phyloP scores from a whole-genome alignment of 2,329 filamentous ascomycete species.

The Phyllosticta citrichinensis region DNA sequence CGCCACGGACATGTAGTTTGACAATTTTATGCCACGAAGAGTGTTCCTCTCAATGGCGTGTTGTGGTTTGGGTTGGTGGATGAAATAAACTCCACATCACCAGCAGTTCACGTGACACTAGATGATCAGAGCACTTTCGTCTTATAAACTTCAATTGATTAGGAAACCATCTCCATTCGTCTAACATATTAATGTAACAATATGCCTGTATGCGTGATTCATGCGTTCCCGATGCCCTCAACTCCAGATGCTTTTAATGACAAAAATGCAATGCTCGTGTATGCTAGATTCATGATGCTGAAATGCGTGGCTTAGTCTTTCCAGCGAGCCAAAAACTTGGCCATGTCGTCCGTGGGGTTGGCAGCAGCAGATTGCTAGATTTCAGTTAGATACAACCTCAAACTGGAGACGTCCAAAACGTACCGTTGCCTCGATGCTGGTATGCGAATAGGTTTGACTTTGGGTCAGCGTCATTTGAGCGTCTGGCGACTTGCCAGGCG shows the following conservation, averaged over 20 bases:
- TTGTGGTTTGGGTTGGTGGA: background rate
- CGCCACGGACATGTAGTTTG: background rate
- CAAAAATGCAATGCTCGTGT: background rate
- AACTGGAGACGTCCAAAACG: slow-evolving; percentile 19
- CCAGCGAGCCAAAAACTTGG: slow-evolving; percentile 49
- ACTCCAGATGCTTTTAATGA: slow-evolving; percentile 1
- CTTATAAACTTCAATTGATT: background rate
- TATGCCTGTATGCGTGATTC: background rate
- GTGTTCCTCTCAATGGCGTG: background rate
- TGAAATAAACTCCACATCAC: background rate
- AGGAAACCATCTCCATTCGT: background rate
- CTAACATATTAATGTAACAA: background rate
- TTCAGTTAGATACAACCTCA: background rate
- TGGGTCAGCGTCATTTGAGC: slow-evolving; percentile 44
- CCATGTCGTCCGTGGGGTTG: slow-evolving; percentile 44
- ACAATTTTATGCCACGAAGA: too few species aligned
- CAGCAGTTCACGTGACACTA: background rate
- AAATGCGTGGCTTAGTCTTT: slow-evolving; percentile 37
- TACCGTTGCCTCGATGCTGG: slow-evolving; percentile 50
- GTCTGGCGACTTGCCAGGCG: slow-evolving; percentile 17
- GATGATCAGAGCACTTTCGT: background rate
- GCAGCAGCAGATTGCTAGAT: slow-evolving; percentile 34
- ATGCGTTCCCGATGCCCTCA: background rate
- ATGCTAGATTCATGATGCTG: background rate
- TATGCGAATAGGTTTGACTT: slow-evolving; percentile 40